Evolutionary conservation across 306 rosid genomes (phyloP), one percentile per base, ranked within the genome.

Genomic region (Cyclanthera cordifolia): DNA sequence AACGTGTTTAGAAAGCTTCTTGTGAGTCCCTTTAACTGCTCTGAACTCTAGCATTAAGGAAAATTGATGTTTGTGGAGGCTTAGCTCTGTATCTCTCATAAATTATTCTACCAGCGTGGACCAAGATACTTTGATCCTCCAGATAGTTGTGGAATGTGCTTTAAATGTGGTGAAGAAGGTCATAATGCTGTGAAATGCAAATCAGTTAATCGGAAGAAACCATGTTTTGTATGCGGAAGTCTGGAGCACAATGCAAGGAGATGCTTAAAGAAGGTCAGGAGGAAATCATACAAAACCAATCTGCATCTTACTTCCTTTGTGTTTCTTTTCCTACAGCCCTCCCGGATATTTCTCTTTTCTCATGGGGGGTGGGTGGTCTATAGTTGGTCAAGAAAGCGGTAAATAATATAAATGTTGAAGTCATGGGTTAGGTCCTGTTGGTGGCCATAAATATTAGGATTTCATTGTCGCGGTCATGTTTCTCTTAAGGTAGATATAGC

Each of bases 91-190:
- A 43, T 73, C 58, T 80, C 61, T 82, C 58, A 70, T 79, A 71
- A 75, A 80, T 45, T 73, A 55, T 82, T 83, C 71, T 83, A 70
- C 71, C 91, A 93, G 96, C 88, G 97, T 52, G 96, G 95, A 73
- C 96, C 96, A 10, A 90, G 99, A 80, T 93, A 93, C 75, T 93
- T 93, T 77, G 99, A 93, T 80, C 94, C 95, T 52, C 96, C 95
- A 2, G 82, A 84, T 74, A 75, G 84, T 75, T 93, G 99, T 96
- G 99, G 91, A 46, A 19, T 85, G 8, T 93, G 95, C 87, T 93
- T 56, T 80, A 90, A 86, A 41, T 90, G 96, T 63, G 99, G 96
- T 0, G 96, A 87, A 85, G 95, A 83, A 73, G 99, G 99, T 67
- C 99, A 93, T 67, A 75, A 79, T 30, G 90, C 93, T 0, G 88